Conservation (phyloP, 805 yeast genomes). For the Kluyveromyces dobzhanskii region DNA sequence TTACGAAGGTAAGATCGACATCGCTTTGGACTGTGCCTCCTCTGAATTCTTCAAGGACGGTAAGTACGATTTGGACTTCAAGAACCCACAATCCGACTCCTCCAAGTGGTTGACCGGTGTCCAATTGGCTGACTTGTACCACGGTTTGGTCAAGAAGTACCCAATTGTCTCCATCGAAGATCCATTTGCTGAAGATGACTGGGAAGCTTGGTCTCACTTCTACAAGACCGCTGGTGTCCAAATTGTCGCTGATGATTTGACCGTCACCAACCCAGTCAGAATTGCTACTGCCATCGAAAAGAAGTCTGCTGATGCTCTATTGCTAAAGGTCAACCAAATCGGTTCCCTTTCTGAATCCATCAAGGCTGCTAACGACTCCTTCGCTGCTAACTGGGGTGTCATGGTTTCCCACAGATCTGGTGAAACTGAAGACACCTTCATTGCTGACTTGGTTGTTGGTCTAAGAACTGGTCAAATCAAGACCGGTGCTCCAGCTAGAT, state of each 20-base stretch:
- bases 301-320: conserved; percentile 91
- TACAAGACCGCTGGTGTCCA: conserved; percentile 68
- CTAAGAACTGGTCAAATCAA: conserved; percentile 97
- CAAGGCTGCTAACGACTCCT: conserved; percentile 93
- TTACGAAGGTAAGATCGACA: conserved; percentile 84
- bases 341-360: conserved; percentile 95
- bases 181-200: conserved; percentile 99
- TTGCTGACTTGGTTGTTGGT: conserved; percentile 97
- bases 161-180: conserved; percentile 98
- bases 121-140: conserved; percentile 81
- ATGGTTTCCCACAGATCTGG: conserved; percentile 99
- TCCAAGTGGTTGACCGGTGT: conserved; percentile 87
- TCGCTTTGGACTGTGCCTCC: conserved; percentile 95
- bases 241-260: conserved; percentile 96
- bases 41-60: conserved; percentile 97
- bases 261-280: conserved; percentile 96
- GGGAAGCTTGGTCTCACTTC: conserved; percentile 96
- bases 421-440: conserved; percentile 98
- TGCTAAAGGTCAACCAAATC: conserved; percentile 97
- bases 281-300: conserved; percentile 92
- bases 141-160: conserved; percentile 71
- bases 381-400: conserved; percentile 97
- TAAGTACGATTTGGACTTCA: conserved; percentile 96
- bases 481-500: conserved; percentile 99
- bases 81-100: conserved; percentile 88